Evolutionary conservation across 2,329 filamentous ascomycete species (phyloP).

Genomic region (Cytospora schulzeri): DNA sequence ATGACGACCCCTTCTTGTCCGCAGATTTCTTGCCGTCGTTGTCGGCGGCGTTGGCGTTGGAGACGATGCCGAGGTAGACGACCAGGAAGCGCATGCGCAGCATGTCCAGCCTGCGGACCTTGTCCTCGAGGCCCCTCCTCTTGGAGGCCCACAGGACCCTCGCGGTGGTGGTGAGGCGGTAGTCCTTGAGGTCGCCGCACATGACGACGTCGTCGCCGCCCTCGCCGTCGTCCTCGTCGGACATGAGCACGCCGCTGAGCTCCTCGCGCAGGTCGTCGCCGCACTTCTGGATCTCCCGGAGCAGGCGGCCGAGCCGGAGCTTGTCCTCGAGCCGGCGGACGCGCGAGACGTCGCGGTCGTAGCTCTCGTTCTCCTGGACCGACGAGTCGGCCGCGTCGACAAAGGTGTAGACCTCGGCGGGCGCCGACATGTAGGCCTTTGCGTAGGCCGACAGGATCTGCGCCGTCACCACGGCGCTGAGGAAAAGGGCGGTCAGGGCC

Average conservation of each 20-base stretch:
- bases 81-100: conserved; percentile 67
- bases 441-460: conserved; percentile 56
- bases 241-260: conserved; percentile 53
- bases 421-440: conserved; percentile 59
- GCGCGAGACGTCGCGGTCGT: conserved; percentile 61
- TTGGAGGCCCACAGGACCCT: conserved; percentile 62
- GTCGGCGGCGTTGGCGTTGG: conserved; percentile 40
- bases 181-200: conserved; percentile 29
- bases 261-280: conserved; percentile 65
- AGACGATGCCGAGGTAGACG: conserved; percentile 63
- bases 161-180: conserved; percentile 48
- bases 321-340: conserved; percentile 64
- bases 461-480: conserved; percentile 56
- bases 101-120: conserved; percentile 60
- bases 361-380: conserved; percentile 64
- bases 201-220: conserved; percentile 27
- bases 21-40: conserved; percentile 42
- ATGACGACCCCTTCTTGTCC: conserved; percentile 32
- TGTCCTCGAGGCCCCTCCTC: conserved; percentile 56
- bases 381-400: conserved; percentile 64
- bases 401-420: conserved; percentile 59
- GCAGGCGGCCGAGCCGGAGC: conserved; percentile 57
- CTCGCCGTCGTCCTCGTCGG: conserved; percentile 47
- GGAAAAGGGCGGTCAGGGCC: conserved; percentile 58
- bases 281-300: conserved; percentile 63